A percentile compares a stretch with the other conserved stretches of the same genome.
Conservation (phyloP, 345 rosid species). For the Erucastrum elatum region DNA sequence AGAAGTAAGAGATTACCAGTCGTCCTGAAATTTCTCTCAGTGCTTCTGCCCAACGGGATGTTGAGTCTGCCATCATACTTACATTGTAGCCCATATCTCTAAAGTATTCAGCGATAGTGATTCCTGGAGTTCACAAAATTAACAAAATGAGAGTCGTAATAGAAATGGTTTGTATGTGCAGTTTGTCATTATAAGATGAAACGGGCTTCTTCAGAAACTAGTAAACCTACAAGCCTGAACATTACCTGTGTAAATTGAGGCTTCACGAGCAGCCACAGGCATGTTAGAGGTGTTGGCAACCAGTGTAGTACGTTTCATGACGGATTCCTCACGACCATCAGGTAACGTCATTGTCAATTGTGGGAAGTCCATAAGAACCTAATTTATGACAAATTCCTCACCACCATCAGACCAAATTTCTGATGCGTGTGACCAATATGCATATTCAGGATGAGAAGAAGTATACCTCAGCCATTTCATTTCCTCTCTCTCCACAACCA, state of each 20-base stretch:
- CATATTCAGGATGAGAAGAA: constrained; percentile 17
- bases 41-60: constrained; percentile 99
- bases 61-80: constrained; percentile 99
- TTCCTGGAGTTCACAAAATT: constrained; percentile 52
- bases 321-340: constrained; percentile 99
- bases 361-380: constrained; percentile 99
- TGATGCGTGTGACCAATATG: constrained; percentile 6
- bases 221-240: constrained; percentile 8
- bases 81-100: constrained; percentile 99
- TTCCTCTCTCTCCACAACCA: constrained; percentile 99
- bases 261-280: constrained; percentile 99
- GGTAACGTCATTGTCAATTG: constrained; percentile 99
- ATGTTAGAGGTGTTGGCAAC: constrained; percentile 99
- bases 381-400: constrained; percentile 9
- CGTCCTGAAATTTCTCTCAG: constrained; percentile 99
- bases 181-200: no score
- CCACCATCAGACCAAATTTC: constrained; percentile 13
- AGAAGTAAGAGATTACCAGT: constrained; percentile 50
- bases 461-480: constrained; percentile 98
- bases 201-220: background rate
- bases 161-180: background rate
- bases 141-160: background rate
- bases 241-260: constrained; percentile 96
- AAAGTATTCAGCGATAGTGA: constrained; percentile 96
- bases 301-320: constrained; percentile 99